Base-by-base conservation (phyloP, 306 rosid genomes). In the Medicago lupulina region DNA sequence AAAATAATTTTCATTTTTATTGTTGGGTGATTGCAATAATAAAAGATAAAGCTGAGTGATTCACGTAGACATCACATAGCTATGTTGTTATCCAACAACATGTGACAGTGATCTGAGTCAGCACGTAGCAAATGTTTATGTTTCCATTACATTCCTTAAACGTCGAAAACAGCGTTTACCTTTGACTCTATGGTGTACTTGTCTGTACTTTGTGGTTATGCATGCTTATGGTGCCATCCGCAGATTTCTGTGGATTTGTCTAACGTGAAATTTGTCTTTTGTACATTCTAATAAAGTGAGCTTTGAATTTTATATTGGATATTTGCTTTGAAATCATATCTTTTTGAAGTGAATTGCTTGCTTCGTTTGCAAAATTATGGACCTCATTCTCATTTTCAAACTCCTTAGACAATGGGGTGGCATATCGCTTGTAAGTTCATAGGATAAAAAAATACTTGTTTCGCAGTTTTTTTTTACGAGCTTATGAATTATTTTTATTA, bases 71-170 rank as follows among this genome's bases (percentile, higher is more conserved):
- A n/a, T n/a, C n/a, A n/a, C n/a, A 2, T 9, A 9, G 14, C 4
- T 10, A 2, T 5, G 12, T 10, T 43, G 69, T 28, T 28, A 28
- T 51, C 62, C 53, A 59, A 19, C 16, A 53, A 23, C 57, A 21
- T n/a, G 18, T 71, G 82, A 79, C 39, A 40, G 19, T 38, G 71
- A 80, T 68, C 40, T 28, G 76, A 80, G 72, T 80, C 76, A 59
- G 64, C 76, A 36, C 3, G 10, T 3, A 54, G 11, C 38, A 9
- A 60, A 28, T 67, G 55, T 67, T 9, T 23, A 28, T 28, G 66
- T 39, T 38, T 10, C 21, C 23, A 36, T 8, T 63, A 60, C 73
- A 50, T 51, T 51, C 36, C 36, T 31, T 14, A 43, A 78, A 46
- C 6, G 40, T 59, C 51, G 31, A 58, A 67, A 77, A 69, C 53